phyloP scores from a whole-genome alignment of 1,284 basidiomycete species.

The Tylopilus orsonianus region DNA sequence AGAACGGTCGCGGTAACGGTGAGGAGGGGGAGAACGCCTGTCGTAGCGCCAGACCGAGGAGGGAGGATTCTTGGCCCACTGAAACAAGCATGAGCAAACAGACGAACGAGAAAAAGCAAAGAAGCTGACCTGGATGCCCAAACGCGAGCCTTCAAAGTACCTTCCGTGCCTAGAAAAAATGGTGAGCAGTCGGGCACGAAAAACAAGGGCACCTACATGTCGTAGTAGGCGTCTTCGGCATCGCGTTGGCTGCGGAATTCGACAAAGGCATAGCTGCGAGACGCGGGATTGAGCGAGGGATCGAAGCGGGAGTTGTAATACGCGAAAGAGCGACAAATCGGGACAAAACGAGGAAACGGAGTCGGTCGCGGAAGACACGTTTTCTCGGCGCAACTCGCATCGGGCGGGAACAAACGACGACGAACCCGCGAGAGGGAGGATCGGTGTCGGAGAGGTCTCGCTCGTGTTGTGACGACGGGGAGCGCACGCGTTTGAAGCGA shows the following conservation, averaged over 20 bases:
- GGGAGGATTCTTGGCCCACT: constrained; percentile 92
- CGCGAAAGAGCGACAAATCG: constrained; percentile 33
- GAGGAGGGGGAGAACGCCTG: constrained; percentile 54
- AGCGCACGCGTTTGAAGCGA: constrained; percentile 28
- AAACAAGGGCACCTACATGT: constrained; percentile 62
- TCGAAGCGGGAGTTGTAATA: constrained; percentile 28
- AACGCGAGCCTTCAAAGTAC: constrained; percentile 76
- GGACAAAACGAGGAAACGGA: constrained; percentile 31
- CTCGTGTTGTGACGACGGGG: constrained; percentile 29
- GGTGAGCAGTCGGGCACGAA: constrained; percentile 10
- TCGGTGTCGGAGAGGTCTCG: constrained; percentile 32
- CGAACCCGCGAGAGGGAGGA: constrained; percentile 32
- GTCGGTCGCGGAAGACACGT: constrained; percentile 27
- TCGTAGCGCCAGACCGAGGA: constrained; percentile 86
- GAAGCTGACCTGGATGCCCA: constrained; percentile 73
- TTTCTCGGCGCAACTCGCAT: constrained; percentile 27
- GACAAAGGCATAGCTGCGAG: constrained; percentile 86
- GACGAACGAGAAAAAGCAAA: background rate
- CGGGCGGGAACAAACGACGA: constrained; percentile 39
- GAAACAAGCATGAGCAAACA: constrained; percentile 5
- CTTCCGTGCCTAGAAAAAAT: constrained; percentile 73
- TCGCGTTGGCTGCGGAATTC: constrained; percentile 83
- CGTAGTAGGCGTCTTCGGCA: constrained; percentile 88
- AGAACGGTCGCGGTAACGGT: constrained; percentile 45
- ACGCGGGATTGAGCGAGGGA: constrained; percentile 68